Conservation (phyloP, 257 asterid species). For the Jasminum sambac region DNA sequence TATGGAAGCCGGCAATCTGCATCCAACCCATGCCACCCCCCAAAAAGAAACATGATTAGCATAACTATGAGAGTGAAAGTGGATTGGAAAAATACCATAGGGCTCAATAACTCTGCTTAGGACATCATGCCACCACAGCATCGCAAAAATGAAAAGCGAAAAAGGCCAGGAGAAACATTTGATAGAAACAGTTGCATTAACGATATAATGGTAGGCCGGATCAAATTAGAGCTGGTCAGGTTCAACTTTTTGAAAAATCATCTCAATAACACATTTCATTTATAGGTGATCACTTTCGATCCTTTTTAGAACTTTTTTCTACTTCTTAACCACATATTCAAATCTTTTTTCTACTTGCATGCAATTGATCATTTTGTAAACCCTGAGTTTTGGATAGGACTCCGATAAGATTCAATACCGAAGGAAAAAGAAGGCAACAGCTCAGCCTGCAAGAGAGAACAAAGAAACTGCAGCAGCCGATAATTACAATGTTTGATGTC, state of each 20-base stretch:
- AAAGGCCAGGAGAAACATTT: neutral
- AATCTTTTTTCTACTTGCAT: neutral
- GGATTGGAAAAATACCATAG: neutral
- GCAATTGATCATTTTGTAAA: neutral
- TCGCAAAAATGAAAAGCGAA: too few species aligned
- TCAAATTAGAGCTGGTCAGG: neutral
- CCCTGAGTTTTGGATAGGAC: neutral
- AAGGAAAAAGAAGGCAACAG: too few species aligned
- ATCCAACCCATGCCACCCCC: slow-evolving; percentile 16
- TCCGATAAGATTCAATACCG: too few species aligned
- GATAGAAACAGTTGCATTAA: neutral
- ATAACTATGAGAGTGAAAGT: neutral
- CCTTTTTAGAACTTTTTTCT: too few species aligned
- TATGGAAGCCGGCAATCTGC: slow-evolving; percentile 83
- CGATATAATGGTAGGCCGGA: neutral
- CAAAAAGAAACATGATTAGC: neutral
- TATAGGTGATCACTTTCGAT: too few species aligned
- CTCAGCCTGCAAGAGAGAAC: too few species aligned
- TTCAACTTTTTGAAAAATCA: too few species aligned
- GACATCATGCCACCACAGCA: neutral
- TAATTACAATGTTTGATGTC: too few species aligned
- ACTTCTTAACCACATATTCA: too few species aligned
- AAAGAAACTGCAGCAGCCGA: too few species aligned
- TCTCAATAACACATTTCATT: too few species aligned
- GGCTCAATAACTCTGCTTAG: neutral